Conservation (phyloP, 176 grass and related monocot genomes). For the Urochloa ruziziensis region DNA sequence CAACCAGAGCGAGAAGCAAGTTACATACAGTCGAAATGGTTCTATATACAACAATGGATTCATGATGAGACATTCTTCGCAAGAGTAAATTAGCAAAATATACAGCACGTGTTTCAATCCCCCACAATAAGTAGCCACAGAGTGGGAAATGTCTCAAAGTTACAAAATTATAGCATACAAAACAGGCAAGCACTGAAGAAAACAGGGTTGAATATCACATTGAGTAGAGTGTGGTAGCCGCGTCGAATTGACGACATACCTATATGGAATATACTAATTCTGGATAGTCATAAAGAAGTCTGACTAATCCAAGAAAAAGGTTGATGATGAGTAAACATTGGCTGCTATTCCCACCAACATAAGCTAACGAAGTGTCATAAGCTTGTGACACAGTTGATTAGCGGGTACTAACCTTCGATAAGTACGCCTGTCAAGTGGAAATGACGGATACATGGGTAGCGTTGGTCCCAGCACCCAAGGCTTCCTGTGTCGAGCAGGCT, state of each 20-base stretch:
- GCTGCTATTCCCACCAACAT: neutral
- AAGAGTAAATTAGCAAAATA: neutral
- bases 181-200: neutral
- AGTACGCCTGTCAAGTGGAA: conserved; percentile 41
- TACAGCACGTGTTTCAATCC: neutral
- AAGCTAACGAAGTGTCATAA: neutral
- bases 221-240: neutral
- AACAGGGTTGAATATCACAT: neutral
- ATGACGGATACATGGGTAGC: conserved; percentile 53
- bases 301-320: neutral
- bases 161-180: neutral
- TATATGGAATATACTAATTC: neutral
- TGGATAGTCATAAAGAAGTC: neutral
- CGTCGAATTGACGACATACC: no score
- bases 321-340: neutral
- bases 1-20: conserved; percentile 8
- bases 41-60: neutral
- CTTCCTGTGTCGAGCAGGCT: conserved; percentile 34
- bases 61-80: neutral
- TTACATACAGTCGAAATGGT: neutral
- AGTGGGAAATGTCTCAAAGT: neutral
- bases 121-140: neutral
- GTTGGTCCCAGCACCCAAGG: conserved; percentile 32
- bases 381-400: neutral
- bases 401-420: conserved; percentile 49